These are phyloP conservation scores for Fraxinus latifolia DNA, from an alignment of 305 asterid genomes.

Conservation along the genomic window DNA sequence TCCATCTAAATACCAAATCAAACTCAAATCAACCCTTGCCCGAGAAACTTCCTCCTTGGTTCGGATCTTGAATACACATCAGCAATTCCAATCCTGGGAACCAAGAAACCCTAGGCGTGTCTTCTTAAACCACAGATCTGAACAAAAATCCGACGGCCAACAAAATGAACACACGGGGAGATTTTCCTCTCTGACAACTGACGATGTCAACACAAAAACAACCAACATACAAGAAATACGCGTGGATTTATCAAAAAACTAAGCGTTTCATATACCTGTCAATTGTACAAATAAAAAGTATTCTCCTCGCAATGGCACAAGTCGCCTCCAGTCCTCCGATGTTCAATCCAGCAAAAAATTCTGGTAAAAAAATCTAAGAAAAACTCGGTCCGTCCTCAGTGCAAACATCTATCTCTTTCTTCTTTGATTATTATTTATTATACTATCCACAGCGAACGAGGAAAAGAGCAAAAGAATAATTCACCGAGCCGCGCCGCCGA, in stretches of 20 bases:
- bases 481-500: background rate
- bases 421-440: background rate
- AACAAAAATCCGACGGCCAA: background rate
- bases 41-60: constrained; percentile 16
- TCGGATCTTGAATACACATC: constrained; percentile 28
- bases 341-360: background rate
- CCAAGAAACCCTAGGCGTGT: constrained; percentile 24
- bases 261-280: constrained; percentile 49
- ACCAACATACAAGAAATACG: constrained; percentile 37
- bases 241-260: constrained; percentile 35
- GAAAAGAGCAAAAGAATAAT: background rate
- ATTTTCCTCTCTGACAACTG: constrained; percentile 24
- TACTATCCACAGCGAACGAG: background rate
- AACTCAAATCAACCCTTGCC: constrained; percentile 17
- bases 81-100: constrained; percentile 28
- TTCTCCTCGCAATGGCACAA: constrained; percentile 23
- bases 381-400: background rate
- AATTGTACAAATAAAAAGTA: background rate
- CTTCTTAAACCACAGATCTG: constrained; percentile 31
- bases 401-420: background rate
- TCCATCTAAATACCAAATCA: constrained; percentile 26
- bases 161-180: constrained; percentile 4
- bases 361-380: background rate
- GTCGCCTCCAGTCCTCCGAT: constrained; percentile 5
- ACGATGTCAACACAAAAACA: constrained; percentile 30